Conservation (phyloP, 345 rosid genomes). For the Aquilaria yunnanensis region DNA sequence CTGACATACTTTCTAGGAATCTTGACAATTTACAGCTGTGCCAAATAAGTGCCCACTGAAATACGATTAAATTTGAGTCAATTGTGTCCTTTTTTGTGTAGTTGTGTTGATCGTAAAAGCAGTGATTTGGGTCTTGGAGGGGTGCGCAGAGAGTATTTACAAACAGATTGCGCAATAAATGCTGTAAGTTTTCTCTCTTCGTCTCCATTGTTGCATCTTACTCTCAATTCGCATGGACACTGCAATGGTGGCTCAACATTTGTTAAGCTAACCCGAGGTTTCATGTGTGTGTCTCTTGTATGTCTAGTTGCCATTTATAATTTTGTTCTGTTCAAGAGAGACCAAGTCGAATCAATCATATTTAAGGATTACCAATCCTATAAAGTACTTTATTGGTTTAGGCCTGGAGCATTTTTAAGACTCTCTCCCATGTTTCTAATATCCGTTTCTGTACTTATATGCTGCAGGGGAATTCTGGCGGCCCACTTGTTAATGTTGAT, state of each 20-base stretch:
- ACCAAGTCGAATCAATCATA: too few relatives aligned
- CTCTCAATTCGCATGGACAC: neutral
- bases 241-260: too few relatives aligned
- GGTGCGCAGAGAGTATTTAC: slow-evolving; percentile 75
- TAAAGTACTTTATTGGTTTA: too few relatives aligned
- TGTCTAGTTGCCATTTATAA: neutral
- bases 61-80: neutral
- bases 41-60: too few relatives aligned
- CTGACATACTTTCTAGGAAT: too few relatives aligned
- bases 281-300: too few relatives aligned
- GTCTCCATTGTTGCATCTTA: slow-evolving; percentile 6
- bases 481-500: slow-evolving; percentile 86
- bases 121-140: slow-evolving; percentile 93
- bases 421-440: neutral
- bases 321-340: neutral
- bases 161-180: slow-evolving; percentile 89
- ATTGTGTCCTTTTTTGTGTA: slow-evolving; percentile 16
- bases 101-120: slow-evolving; percentile 95
- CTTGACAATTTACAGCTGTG: too few relatives aligned
- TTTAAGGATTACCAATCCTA: too few relatives aligned
- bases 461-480: slow-evolving; percentile 88
- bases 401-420: too few relatives aligned
- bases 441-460: slow-evolving; percentile 2
- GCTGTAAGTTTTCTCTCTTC: slow-evolving; percentile 33
- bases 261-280: too few relatives aligned